Evolutionary conservation across 495 filamentous ascomycete genomes (phyloP), one percentile per base, ranked within the genome.

Genomic region (Terfezia boudieri): DNA sequence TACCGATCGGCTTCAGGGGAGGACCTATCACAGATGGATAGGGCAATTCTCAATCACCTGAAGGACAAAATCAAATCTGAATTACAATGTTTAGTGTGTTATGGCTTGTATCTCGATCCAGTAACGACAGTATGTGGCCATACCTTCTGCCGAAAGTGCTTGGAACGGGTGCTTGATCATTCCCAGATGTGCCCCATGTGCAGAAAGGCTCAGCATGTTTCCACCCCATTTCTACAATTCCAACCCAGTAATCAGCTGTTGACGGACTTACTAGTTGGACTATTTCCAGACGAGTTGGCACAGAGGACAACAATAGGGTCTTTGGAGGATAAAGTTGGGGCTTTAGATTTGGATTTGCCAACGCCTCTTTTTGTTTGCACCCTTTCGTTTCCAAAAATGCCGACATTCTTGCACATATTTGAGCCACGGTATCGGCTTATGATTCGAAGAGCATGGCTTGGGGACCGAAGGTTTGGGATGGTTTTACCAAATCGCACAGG

Each of bases 361-460:
- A 73, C 80, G 11, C 78, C 87, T 0, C 68, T 95, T 2, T 93
- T 94, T 58, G 74, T 92, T 50, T 88, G 82, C 67, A 83, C 85
- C 4, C 67, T 89, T 4, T 75, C 82, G 0, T 88, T 86, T 57
- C 88, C 88, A 11, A 71, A 71, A 0, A 85, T 88, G 77, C 86
- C 84, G 1, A 86, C 81, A 1, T 87, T 86, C 59, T 68, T 95
- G 0, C 82, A 89, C 62, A 75, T 95, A n/a, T 94, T 93, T 64
- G 88, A 95, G 64, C 83, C 86, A 22, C 76, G 84, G 10, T 94
- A 94, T 65, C 78, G 84, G 4, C 73, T 92, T 8, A 89, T 94
- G 85, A 81, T 94, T 20, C 76, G 80, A 50, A 78, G 86, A 26
- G 82, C 79, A 9, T 71, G 89, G 41, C 80, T 85, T 53, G 77